phyloP scores from a whole-genome alignment of 1,139 yeast genomes.

The Saccharomyces pastorianus region DNA sequence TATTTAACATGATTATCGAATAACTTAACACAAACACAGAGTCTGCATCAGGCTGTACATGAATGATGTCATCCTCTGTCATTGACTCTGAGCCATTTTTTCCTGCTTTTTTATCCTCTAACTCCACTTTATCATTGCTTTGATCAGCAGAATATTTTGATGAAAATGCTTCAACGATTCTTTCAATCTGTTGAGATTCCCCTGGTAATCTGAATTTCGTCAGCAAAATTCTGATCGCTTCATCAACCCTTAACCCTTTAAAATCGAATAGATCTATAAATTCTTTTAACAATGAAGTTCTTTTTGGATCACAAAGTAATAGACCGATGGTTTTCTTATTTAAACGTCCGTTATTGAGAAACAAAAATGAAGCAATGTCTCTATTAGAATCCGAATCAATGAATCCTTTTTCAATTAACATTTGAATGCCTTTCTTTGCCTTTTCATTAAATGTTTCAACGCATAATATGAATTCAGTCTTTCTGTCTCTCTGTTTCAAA shows the following conservation, averaged over 20 bases:
- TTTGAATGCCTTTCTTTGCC: constrained; percentile 63
- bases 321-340: constrained; percentile 85
- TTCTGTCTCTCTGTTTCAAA: constrained; percentile 42
- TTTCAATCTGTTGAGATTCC: constrained; percentile 89
- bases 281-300: constrained; percentile 47
- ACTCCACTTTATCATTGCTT: constrained; percentile 23
- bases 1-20: constrained; percentile 65
- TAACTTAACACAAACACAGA: constrained; percentile 63
- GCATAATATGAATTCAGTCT: constrained; percentile 68
- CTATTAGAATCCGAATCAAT: constrained; percentile 47
- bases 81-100: neutral
- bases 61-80: constrained; percentile 6
- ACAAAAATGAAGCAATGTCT: constrained; percentile 68
- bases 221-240: constrained; percentile 72
- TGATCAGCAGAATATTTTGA: constrained; percentile 64
- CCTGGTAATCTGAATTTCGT: constrained; percentile 91
- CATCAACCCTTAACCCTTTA: constrained; percentile 71
- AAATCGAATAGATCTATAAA: constrained; percentile 71
- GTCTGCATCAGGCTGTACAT: constrained; percentile 62
- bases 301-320: constrained; percentile 66
- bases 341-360: constrained; percentile 66
- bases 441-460: constrained; percentile 66
- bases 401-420: constrained; percentile 53
- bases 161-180: constrained; percentile 79
- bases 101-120: neutral